Evolutionary conservation across 495 filamentous ascomycete species (phyloP).

Genomic region (Hypoxylon lenormandii): DNA sequence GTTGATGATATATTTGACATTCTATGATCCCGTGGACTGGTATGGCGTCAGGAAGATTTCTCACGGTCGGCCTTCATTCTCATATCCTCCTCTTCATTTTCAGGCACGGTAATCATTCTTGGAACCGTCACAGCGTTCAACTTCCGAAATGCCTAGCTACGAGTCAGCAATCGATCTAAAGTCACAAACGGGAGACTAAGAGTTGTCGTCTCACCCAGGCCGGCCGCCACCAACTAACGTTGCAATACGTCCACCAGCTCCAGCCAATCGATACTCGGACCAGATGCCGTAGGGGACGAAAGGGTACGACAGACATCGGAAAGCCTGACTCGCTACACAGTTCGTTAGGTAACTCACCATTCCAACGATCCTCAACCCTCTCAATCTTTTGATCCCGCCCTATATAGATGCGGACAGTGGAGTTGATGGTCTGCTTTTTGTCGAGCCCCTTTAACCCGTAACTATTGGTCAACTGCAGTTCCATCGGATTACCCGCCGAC

Average conservation of each 20-base stretch:
- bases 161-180: conserved; percentile 49
- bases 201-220: conserved; percentile 48
- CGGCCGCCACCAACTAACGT: conserved; percentile 55
- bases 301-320: not conserved
- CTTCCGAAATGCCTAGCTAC: conserved; percentile 65
- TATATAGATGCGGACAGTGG: conserved; percentile 61
- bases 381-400: conserved; percentile 61
- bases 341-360: conserved; percentile 64
- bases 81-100: conserved; percentile 66
- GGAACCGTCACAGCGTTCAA: conserved; percentile 68
- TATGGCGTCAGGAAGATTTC: conserved; percentile 4
- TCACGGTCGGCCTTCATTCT: conserved; percentile 44
- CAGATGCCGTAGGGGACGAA: not conserved
- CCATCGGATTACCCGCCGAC: conserved; percentile 66
- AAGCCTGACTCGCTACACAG: conserved; percentile 62
- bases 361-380: conserved; percentile 69
- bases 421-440: conserved; percentile 65
- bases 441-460: conserved; percentile 67
- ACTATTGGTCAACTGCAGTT: conserved; percentile 62
- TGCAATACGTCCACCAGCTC: conserved; percentile 46
- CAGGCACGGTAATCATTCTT: conserved; percentile 67
- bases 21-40: too few species aligned
- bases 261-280: not conserved
- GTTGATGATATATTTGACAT: too few species aligned
- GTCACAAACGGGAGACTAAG: conserved; percentile 45